These are phyloP conservation scores for Candida nitratophila DNA, from an alignment of 805 yeast species.

Conservation along the genomic window DNA sequence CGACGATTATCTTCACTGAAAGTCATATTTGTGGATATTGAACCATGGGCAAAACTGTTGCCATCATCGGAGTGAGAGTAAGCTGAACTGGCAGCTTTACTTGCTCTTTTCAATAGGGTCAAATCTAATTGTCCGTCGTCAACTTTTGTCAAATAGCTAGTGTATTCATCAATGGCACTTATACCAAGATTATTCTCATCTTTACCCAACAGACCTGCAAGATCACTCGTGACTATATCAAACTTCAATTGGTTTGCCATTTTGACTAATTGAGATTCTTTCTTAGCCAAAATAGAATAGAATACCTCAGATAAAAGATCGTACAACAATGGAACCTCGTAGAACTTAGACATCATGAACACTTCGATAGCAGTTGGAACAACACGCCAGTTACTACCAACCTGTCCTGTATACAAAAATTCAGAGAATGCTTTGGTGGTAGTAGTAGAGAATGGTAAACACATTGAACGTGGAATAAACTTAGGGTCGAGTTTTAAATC, in stretches of 20 bases:
- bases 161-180: constrained; percentile 38
- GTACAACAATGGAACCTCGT: constrained; percentile 62
- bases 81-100: constrained; percentile 22
- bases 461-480: constrained; percentile 59
- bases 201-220: background rate
- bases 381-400: constrained; percentile 68
- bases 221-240: constrained; percentile 8
- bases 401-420: constrained; percentile 72
- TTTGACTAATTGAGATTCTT: constrained; percentile 45
- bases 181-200: constrained; percentile 13
- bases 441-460: constrained; percentile 57
- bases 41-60: background rate
- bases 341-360: constrained; percentile 54
- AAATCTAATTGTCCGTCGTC: constrained; percentile 63
- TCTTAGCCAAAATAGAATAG: constrained; percentile 62
- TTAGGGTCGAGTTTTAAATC: constrained; percentile 43
- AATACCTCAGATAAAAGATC: constrained; percentile 63
- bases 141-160: constrained; percentile 47
- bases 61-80: constrained; percentile 6
- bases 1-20: background rate
- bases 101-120: constrained; percentile 41
- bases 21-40: background rate
- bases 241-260: constrained; percentile 30
- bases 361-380: constrained; percentile 63
- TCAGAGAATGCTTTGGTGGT: constrained; percentile 64